Percentiles rank a stretch among this genome's conserved stretches.
Conservation (phyloP, 2,329 filamentous ascomycete genomes). For the Lasiodiplodia sp. region DNA sequence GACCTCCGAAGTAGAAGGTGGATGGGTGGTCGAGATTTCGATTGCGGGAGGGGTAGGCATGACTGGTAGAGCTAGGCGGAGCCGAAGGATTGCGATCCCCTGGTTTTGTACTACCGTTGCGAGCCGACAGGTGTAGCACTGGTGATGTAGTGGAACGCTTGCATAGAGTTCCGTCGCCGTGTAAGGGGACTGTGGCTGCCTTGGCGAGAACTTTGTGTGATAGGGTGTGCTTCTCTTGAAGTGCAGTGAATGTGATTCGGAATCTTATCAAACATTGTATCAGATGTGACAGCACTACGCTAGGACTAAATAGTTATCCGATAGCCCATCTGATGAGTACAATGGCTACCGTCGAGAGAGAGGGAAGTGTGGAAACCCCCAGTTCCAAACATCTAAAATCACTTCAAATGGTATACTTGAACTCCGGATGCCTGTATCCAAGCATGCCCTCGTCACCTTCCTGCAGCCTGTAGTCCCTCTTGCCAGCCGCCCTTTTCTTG, state of each 20-base stretch:
- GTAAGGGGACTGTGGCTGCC: neutral
- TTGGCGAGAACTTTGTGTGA: neutral
- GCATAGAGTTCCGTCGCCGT: neutral
- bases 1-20: neutral
- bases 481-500: conserved; percentile 4
- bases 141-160: neutral
- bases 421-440: conserved; percentile 41
- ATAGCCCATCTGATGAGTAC: neutral
- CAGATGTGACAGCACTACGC: neutral
- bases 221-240: neutral
- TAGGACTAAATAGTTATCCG: neutral
- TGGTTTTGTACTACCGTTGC: neutral
- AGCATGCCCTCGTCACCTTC: conserved; percentile 38
- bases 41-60: neutral
- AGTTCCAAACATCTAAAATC: neutral
- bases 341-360: neutral
- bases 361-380: neutral
- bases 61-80: neutral
- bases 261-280: neutral
- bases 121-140: neutral
- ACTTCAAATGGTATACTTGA: conserved; percentile 39
- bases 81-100: neutral
- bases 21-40: neutral
- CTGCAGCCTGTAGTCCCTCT: conserved; percentile 34
- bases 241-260: neutral